A percentile compares a stretch with the other conserved stretches of the same genome.
Evolutionary conservation across 106 monocot species (phyloP).

Genomic region (Allium cepa): DNA sequence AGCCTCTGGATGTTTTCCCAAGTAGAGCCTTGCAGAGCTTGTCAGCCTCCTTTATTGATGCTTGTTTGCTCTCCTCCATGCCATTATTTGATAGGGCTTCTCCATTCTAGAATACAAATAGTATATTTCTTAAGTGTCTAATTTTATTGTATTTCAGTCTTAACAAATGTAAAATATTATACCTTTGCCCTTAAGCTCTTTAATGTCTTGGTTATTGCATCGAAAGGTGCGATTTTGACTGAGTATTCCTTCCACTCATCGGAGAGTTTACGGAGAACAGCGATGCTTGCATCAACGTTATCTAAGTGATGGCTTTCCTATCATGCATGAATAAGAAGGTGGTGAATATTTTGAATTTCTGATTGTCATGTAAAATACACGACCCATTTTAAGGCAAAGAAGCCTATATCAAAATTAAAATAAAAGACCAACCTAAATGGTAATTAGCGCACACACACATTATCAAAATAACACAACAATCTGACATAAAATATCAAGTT

Average conservation of each 20-base stretch:
- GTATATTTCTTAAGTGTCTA: neutral
- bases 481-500: no score
- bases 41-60: slow-evolving; percentile 58
- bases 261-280: slow-evolving; percentile 44
- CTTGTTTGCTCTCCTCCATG: slow-evolving; percentile 19
- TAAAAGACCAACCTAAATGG: no score
- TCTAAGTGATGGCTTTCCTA: slow-evolving; percentile 82
- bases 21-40: slow-evolving; percentile 76
- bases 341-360: neutral
- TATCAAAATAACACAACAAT: no score
- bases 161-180: neutral
- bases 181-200: slow-evolving; percentile 64
- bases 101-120: slow-evolving; percentile 39
- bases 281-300: slow-evolving; percentile 61
- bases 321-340: slow-evolving; percentile 1
- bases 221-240: slow-evolving; percentile 38
- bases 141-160: no score
- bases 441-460: no score
- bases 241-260: slow-evolving; percentile 66
- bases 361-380: no score
- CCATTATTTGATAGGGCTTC: slow-evolving; percentile 26
- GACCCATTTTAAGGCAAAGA: no score
- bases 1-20: slow-evolving; percentile 31
- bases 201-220: slow-evolving; percentile 43
- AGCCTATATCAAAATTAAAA: no score